Conservation (phyloP, 2,329 filamentous ascomycete genomes). For the Lasiodiplodia sp. region DNA sequence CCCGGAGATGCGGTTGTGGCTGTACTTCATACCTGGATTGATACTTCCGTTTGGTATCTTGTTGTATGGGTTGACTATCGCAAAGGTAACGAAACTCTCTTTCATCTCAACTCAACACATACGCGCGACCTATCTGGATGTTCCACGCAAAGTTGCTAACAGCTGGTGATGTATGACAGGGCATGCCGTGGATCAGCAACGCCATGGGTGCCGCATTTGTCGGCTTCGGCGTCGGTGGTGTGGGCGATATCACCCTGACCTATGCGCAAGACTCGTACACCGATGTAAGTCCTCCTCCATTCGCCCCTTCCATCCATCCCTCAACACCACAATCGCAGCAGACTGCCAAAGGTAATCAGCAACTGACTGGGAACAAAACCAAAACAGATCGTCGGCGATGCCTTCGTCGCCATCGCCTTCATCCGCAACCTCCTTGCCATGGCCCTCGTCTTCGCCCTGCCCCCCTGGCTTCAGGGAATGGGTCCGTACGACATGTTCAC, state of each 20-base stretch:
- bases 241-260: constrained; percentile 46
- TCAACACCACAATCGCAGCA: too few relatives aligned
- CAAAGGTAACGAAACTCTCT: constrained; percentile 30
- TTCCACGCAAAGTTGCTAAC: constrained; percentile 31
- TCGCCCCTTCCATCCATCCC: neutral
- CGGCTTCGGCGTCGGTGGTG: constrained; percentile 46
- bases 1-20: constrained; percentile 55
- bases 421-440: constrained; percentile 54
- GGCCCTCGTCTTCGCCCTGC: constrained; percentile 56
- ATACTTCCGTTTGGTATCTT: constrained; percentile 46
- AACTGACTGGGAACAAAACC: constrained; percentile 12
- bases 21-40: constrained; percentile 44
- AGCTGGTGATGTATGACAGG: constrained; percentile 32
- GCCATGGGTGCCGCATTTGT: constrained; percentile 50
- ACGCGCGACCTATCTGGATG: too few relatives aligned
- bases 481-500: constrained; percentile 53
- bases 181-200: constrained; percentile 38
- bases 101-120: neutral
- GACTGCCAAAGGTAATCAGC: too few relatives aligned
- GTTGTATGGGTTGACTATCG: constrained; percentile 48
- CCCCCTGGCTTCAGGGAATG: constrained; percentile 50
- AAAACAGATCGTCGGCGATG: constrained; percentile 56
- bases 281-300: constrained; percentile 35
- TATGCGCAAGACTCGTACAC: constrained; percentile 51
- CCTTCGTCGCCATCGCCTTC: constrained; percentile 55